Conservation (phyloP, 192 early-diverging fungal genomes). For the Coemansia sp. region DNA sequence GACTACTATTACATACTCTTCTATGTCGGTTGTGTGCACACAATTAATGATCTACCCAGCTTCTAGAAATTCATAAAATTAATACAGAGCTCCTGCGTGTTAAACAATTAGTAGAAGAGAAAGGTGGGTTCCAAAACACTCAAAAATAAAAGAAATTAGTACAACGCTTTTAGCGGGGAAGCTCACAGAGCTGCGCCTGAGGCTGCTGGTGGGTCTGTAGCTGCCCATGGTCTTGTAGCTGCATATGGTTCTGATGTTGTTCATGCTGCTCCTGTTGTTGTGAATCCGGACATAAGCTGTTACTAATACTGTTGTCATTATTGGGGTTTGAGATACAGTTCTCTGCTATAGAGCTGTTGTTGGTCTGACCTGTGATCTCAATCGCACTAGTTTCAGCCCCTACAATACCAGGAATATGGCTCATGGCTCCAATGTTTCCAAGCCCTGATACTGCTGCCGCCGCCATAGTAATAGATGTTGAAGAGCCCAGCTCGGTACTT, state of each 20-base stretch:
- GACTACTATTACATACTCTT: not conserved
- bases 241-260: constrained; percentile 20
- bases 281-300: constrained; percentile 24
- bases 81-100: not conserved
- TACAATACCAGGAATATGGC: constrained; percentile 23
- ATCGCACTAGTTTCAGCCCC: constrained; percentile 8
- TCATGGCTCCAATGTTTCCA: constrained; percentile 22
- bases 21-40: not conserved
- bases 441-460: constrained; percentile 34
- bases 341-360: constrained; percentile 16
- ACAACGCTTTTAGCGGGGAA: constrained; percentile 21
- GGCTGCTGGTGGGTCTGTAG: constrained; percentile 44
- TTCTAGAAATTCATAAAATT: not conserved
- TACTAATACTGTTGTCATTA: constrained; percentile 21
- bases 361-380: constrained; percentile 10
- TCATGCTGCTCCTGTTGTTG: constrained; percentile 31
- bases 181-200: constrained; percentile 53
- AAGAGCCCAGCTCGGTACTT: constrained; percentile 25
- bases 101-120: constrained; percentile 6
- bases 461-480: constrained; percentile 25
- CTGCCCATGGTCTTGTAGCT: constrained; percentile 25
- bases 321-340: constrained; percentile 10
- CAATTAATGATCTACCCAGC: not conserved
- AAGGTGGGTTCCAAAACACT: constrained; percentile 15
- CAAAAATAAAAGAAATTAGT: constrained; percentile 3